Conservation (phyloP, 2,329 filamentous ascomycete genomes). For the Zymoseptoria ardabiliae region DNA sequence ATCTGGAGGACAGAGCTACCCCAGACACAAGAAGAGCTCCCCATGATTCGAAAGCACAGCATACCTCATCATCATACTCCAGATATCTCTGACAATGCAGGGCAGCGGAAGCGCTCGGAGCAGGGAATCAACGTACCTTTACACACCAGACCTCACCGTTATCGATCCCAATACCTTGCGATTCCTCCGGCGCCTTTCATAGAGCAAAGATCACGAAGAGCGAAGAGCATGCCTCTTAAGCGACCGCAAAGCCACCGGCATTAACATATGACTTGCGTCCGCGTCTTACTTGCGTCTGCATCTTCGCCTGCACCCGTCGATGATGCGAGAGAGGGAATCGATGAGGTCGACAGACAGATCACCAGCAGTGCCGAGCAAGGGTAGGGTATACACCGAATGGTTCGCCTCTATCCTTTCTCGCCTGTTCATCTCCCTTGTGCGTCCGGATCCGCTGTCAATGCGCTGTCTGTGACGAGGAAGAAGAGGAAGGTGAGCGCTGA, state of each 20-base stretch:
- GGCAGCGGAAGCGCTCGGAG: background rate
- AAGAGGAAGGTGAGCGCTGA: background rate
- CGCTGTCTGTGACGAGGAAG: background rate
- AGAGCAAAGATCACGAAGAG: background rate
- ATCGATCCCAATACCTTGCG: background rate
- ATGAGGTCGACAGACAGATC: background rate
- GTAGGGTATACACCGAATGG: background rate
- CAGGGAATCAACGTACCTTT: background rate
- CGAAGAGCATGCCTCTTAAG: background rate
- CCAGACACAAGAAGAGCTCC: background rate
- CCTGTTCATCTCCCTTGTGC: background rate
- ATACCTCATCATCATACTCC: background rate
- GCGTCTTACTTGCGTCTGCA: background rate
- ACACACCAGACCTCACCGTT: background rate
- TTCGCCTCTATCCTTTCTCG: background rate
- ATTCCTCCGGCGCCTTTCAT: background rate
- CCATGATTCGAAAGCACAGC: background rate
- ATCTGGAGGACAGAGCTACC: background rate
- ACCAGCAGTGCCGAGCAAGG: background rate
- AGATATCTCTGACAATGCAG: background rate
- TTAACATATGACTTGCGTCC: background rate
- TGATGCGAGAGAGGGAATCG: too few species aligned
- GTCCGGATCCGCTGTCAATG: background rate
- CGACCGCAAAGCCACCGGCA: background rate
- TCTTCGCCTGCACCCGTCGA: background rate